Base-by-base conservation (phyloP, 2,329 filamentous ascomycete species). In the Alternaria sp. region DNA sequence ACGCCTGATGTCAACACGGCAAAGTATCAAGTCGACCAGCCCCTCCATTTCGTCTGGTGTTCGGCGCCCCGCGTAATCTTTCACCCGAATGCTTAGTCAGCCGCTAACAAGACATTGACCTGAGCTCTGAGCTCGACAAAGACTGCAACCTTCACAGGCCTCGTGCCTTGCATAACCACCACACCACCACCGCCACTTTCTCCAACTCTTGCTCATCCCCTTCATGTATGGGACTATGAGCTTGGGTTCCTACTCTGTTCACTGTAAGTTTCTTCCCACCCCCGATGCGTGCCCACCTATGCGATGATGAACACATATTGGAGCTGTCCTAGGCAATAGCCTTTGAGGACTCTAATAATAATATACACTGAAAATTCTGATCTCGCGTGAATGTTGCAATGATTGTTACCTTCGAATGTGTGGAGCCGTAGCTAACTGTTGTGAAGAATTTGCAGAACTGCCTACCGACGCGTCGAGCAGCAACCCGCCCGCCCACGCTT, bases 291-390 rank as follows among this genome's bases (percentile, higher is more conserved):
- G 24, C 39, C 46, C 44, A 24, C 39, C 62, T 54, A 59, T 67
- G 66, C 72, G 60, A 81, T 87, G 87, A 89, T 89, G 87, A 88
- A 76, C 73, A 70, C 72, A 75, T 90, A 91, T 91, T 92, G 89
- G 89, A 92, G 89, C 89, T 91, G 89, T 92, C 89, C 88, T 86
- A 86, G 69, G 67, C 68, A 60, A 48, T 82, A 78, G 77, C 75
- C 78, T 71, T 68, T 77, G 72, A 78, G 73, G 89, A 91, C 82
- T 68, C 58, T 85, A 67, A 67, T 61, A 68, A 73, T 72, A 76
- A 70, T 75, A 75, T 68, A 73, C 76, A 77, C 75, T 76, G 72
- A 85, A 80, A 75, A 78, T 76, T 74, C 70, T 78, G 75, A 75
- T 69, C 63, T 64, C 69, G 60, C 62, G 59, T 59, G 39, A 78